These are phyloP conservation scores for Colletotrichum chlorophyti DNA, from an alignment of 2,329 filamentous ascomycete species.

Conservation along the genomic window DNA sequence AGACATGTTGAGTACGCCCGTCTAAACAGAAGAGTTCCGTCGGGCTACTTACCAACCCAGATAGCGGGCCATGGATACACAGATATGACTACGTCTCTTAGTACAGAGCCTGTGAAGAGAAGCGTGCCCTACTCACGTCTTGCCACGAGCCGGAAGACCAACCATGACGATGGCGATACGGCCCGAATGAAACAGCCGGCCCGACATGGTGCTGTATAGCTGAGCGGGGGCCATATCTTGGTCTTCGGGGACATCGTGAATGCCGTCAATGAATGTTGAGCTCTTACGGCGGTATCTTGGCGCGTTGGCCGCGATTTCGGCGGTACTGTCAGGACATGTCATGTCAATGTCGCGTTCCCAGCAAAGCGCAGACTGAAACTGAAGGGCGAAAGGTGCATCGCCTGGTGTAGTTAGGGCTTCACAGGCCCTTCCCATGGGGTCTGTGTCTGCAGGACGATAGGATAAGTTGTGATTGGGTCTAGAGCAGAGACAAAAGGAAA, in stretches of 20 bases:
- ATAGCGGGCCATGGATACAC: conserved; percentile 93
- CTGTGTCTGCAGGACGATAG: too few species aligned
- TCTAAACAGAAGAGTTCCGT: background rate
- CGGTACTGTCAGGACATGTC: conserved; percentile 65
- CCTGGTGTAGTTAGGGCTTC: too few species aligned
- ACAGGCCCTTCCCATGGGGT: background rate
- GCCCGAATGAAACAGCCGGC: conserved; percentile 94
- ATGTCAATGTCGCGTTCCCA: conserved; percentile 37
- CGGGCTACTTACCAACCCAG: conserved; percentile 83
- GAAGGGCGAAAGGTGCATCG: background rate
- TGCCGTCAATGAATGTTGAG: conserved; percentile 95
- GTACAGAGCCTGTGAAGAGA: background rate
- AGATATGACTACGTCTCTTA: conserved; percentile 73
- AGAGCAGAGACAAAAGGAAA: too few species aligned
- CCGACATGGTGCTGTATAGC: conserved; percentile 97
- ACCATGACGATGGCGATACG: conserved; percentile 98
- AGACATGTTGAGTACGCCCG: conserved; percentile 26
- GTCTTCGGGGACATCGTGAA: conserved; percentile 89
- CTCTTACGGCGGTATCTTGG: conserved; percentile 90
- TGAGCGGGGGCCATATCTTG: conserved; percentile 89
- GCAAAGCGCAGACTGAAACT: conserved; percentile 23
- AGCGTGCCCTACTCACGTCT: conserved; percentile 73
- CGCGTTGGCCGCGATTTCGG: conserved; percentile 89
- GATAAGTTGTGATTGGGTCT: too few species aligned
- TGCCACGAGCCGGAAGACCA: conserved; percentile 90